These are phyloP conservation scores for Sphaerostilbella broomeana DNA, from an alignment of 2,329 filamentous ascomycete genomes.

Conservation along the genomic window DNA sequence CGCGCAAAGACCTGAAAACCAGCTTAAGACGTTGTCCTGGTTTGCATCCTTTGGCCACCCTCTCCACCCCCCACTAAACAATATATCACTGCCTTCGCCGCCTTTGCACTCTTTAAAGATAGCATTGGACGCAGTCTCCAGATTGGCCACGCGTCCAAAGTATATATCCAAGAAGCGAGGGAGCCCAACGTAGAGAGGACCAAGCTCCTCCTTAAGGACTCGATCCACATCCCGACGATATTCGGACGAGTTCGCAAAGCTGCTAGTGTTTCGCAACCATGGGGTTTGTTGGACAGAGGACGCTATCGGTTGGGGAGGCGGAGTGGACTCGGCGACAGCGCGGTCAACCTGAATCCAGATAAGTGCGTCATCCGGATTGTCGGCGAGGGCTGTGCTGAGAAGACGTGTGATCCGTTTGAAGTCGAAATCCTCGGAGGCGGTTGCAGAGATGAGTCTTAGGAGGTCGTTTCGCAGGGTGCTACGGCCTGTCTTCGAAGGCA, in stretches of 20 bases:
- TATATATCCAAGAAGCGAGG: conserved; percentile 27
- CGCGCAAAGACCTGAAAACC: conserved; percentile 25
- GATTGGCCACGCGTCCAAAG: conserved; percentile 25
- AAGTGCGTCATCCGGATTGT: conserved; percentile 21
- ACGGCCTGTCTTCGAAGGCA: conserved; percentile 8
- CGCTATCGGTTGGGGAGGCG: conserved; percentile 20
- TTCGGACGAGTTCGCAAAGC: conserved; percentile 31
- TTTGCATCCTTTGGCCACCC: conserved; percentile 32
- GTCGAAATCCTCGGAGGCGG: conserved; percentile 16
- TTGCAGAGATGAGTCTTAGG: conserved; percentile 11
- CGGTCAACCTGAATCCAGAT: conserved; percentile 33
- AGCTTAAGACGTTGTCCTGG: conserved; percentile 28
- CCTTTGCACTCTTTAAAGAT: conserved; percentile 32
- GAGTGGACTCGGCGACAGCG: conserved; percentile 19
- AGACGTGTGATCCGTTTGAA: conserved; percentile 27
- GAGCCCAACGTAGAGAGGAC: conserved; percentile 29
- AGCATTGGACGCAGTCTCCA: conserved; percentile 25
- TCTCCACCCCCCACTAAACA: conserved; percentile 28
- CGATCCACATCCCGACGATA: conserved; percentile 25
- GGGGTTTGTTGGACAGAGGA: conserved; percentile 28
- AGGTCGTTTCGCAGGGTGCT: conserved; percentile 14
- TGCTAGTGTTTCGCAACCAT: conserved; percentile 25
- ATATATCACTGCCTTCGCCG: conserved; percentile 22
- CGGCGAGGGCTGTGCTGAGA: conserved; percentile 22
- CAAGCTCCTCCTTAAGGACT: conserved; percentile 23